phyloP scores from a whole-genome alignment of 106 monocot species.

The Dendrobium officinale region DNA sequence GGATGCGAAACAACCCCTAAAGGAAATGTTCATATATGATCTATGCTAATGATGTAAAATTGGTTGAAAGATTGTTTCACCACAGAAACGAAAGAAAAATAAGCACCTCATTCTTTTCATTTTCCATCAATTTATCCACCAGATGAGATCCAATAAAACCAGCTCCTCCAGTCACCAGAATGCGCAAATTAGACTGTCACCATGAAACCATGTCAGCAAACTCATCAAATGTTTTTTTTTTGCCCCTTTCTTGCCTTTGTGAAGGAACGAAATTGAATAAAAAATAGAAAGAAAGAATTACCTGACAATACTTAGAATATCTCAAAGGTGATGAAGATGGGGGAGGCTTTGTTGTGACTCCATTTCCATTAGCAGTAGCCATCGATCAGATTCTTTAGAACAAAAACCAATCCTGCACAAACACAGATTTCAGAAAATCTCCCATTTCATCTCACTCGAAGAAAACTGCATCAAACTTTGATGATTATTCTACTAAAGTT shows the following conservation, averaged over 20 bases:
- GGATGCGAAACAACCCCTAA: no score
- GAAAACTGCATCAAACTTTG: not conserved
- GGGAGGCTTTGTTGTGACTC: not conserved
- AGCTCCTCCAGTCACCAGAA: slow-evolving; percentile 21
- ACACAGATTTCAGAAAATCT: no score
- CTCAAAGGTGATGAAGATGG: slow-evolving; percentile 18
- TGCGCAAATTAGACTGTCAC: slow-evolving; percentile 19
- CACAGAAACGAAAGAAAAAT: not conserved
- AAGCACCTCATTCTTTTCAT: slow-evolving; percentile 86
- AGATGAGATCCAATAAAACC: slow-evolving; percentile 84
- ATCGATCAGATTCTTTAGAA: not conserved
- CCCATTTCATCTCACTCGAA: not conserved
- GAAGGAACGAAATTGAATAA: no score
- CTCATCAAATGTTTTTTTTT: no score
- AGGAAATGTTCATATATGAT: not conserved
- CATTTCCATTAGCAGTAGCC: slow-evolving; percentile 4
- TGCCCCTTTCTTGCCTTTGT: no score
- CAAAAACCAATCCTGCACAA: not conserved
- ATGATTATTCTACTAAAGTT: no score
- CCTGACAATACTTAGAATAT: slow-evolving; percentile 20
- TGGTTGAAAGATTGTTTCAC: not conserved
- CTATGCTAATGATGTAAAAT: not conserved
- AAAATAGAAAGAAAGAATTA: not conserved
- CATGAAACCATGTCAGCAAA: not conserved
- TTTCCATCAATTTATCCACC: slow-evolving; percentile 91